Percentiles rank a stretch among this genome's conserved stretches.
Conservation (phyloP, 768 basidiomycete species). For the Chiua virens region DNA sequence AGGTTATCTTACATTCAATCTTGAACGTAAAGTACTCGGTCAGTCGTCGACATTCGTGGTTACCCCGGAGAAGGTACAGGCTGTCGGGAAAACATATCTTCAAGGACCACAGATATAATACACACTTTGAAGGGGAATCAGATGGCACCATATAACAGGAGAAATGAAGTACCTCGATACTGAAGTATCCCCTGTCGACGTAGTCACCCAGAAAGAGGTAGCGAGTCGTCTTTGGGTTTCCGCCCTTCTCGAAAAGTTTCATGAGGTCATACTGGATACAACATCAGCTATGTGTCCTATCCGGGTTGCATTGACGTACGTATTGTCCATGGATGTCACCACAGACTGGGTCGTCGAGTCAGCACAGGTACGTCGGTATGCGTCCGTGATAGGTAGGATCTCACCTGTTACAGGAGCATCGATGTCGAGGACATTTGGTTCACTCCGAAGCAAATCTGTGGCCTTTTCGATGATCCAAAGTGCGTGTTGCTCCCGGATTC, state of each 20-base stretch:
- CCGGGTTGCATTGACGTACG: conserved; percentile 19
- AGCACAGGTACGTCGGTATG: conserved; percentile 40
- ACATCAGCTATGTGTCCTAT: conserved; percentile 6
- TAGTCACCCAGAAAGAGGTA: conserved; percentile 78
- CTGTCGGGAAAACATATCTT: conserved; percentile 65
- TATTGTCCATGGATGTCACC: conserved; percentile 24
- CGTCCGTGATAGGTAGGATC: conserved; percentile 8
- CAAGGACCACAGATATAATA: conserved; percentile 61
- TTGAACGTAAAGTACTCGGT: conserved; percentile 68
- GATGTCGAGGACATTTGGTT: conserved; percentile 67
- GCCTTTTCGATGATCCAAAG: conserved; percentile 64
- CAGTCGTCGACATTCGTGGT: conserved; percentile 66
- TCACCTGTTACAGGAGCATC: conserved; percentile 73
- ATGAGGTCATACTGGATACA: conserved; percentile 64
- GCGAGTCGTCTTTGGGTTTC: conserved; percentile 69
- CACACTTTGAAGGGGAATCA: conserved; percentile 37
- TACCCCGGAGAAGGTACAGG: conserved; percentile 60
- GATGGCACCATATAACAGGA: background rate
- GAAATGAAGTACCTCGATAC: conserved; percentile 54
- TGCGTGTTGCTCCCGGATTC: conserved; percentile 65
- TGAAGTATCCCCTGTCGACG: conserved; percentile 75
- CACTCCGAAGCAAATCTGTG: conserved; percentile 52
- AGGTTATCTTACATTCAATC: conserved; percentile 39
- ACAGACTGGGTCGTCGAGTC: conserved; percentile 14
- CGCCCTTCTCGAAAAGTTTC: conserved; percentile 78